These are phyloP conservation scores for Spergularia azorica DNA, from an alignment of 179 eudicot genomes.

Conservation along the genomic window DNA sequence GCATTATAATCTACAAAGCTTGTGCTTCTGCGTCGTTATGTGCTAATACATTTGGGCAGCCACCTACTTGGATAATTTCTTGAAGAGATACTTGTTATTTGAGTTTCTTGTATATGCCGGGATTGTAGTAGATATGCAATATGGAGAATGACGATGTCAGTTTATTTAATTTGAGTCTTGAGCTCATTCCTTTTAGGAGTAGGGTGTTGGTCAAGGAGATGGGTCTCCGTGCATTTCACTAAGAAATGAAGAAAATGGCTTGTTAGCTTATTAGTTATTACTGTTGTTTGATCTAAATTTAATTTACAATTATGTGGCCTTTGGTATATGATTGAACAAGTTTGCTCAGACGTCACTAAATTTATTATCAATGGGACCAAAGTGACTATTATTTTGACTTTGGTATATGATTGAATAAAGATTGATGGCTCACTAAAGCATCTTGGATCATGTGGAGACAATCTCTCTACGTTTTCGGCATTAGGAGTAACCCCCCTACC, in stretches of 20 bases:
- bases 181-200: background rate
- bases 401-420: background rate
- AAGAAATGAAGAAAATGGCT: slow-evolving; percentile 4
- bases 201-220: background rate
- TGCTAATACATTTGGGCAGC: background rate
- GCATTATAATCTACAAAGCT: background rate
- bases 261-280: background rate
- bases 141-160: background rate
- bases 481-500: too few species aligned
- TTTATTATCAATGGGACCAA: too few species aligned
- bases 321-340: background rate
- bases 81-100: background rate
- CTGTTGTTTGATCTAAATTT: background rate
- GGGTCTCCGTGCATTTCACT: background rate
- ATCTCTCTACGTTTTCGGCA: too few species aligned
- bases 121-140: background rate
- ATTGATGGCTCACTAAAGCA: too few species aligned
- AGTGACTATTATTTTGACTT: too few species aligned
- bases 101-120: background rate
- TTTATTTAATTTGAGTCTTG: background rate
- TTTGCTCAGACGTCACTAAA: background rate
- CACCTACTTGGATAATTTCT: background rate
- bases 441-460: too few species aligned
- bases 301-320: background rate
- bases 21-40: background rate